These are phyloP conservation scores for Mycena olivaceomarginata DNA, from an alignment of 768 basidiomycete species.

Conservation along the genomic window DNA sequence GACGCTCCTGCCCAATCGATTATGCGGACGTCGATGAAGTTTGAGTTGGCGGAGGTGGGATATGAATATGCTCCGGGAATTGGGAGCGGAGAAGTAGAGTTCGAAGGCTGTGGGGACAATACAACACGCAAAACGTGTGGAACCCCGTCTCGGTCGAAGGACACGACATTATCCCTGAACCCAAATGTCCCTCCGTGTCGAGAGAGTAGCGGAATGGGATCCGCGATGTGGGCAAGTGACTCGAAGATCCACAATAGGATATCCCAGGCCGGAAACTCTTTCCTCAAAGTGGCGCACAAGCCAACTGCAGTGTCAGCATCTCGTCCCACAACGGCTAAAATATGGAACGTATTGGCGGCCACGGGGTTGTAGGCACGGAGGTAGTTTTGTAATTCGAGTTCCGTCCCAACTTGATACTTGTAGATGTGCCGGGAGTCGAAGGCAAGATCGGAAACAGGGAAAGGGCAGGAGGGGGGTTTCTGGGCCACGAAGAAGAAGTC, in stretches of 20 bases:
- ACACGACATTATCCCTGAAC: slow-evolving; percentile 1
- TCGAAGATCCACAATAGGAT: slow-evolving; percentile 24
- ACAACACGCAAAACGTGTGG: slow-evolving; percentile 1
- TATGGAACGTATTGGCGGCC: neutral
- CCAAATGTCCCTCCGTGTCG: neutral
- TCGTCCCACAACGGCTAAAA: slow-evolving; percentile 1
- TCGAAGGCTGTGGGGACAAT: neutral
- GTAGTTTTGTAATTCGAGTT: neutral
- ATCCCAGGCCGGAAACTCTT: slow-evolving; percentile 10
- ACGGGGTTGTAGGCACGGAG: neutral
- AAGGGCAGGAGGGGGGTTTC: neutral
- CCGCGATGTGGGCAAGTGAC: neutral
- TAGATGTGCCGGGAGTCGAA: neutral
- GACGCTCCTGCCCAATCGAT: slow-evolving; percentile 4
- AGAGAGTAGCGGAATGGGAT: slow-evolving; percentile 14
- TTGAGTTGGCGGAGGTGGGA: neutral
- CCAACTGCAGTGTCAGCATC: slow-evolving; percentile 26
- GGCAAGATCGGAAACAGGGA: neutral
- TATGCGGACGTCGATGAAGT: neutral
- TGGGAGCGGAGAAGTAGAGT: neutral
- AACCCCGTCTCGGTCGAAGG: neutral
- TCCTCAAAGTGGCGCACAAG: neutral
- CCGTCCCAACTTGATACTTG: slow-evolving; percentile 6
- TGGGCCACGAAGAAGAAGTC: slow-evolving; percentile 21
- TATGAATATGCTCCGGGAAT: neutral